Conservation (phyloP, 2,329 filamentous ascomycete species). For the Verticillium nubilum region DNA sequence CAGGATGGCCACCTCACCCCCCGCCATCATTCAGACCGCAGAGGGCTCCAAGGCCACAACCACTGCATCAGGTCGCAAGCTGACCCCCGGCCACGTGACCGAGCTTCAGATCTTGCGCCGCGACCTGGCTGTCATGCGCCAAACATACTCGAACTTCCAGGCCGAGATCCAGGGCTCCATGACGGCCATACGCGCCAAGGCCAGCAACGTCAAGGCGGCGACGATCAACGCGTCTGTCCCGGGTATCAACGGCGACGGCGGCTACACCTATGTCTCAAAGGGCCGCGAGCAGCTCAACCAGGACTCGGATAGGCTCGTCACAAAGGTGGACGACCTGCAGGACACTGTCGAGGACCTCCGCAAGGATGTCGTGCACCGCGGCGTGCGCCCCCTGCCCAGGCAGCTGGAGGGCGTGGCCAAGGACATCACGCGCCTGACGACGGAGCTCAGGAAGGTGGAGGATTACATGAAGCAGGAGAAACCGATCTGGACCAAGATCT, state of each 20-base stretch:
- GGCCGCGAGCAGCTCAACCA: conserved; percentile 83
- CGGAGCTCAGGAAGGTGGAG: conserved; percentile 90
- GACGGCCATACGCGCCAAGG: conserved; percentile 76
- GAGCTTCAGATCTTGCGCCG: conserved; percentile 80
- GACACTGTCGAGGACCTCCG: conserved; percentile 94
- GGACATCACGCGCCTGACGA: conserved; percentile 74
- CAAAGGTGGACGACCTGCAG: conserved; percentile 92
- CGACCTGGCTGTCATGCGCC: conserved; percentile 84
- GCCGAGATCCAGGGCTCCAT: conserved; percentile 86
- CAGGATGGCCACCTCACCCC: conserved; percentile 41
- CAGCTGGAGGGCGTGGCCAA: conserved; percentile 87
- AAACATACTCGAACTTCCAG: conserved; percentile 89
- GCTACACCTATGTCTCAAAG: conserved; percentile 75
- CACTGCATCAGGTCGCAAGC: conserved; percentile 30
- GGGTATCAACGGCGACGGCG: conserved; percentile 68
- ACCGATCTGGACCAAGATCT: conserved; percentile 97
- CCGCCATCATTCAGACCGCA: conserved; percentile 31
- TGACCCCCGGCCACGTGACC: conserved; percentile 58
- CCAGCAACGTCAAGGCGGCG: conserved; percentile 69
- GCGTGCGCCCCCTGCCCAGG: conserved; percentile 82
- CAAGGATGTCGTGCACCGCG: conserved; percentile 91
- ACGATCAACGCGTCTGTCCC: conserved; percentile 68
- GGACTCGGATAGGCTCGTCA: conserved; percentile 87
- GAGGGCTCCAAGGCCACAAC: conserved; percentile 32
- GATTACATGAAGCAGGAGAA: conserved; percentile 89